Evolutionary conservation across 2,329 filamentous ascomycete species (phyloP).

Genomic region (Purpureocillium takamizusanense): DNA sequence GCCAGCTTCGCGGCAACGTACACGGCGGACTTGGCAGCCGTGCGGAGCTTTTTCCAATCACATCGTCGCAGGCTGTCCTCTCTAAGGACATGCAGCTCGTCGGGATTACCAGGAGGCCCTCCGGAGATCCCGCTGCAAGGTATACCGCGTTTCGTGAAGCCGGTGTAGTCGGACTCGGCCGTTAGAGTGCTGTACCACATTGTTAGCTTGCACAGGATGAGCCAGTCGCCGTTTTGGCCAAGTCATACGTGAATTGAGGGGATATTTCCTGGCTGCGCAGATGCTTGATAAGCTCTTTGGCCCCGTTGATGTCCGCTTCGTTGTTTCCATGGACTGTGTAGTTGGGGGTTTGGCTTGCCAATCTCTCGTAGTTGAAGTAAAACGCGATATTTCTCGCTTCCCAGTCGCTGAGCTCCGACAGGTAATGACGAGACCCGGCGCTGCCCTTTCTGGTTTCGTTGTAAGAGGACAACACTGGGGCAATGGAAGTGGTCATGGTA

Average conservation of each 20-base stretch:
- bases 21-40: no score
- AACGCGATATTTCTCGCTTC: constrained; percentile 48
- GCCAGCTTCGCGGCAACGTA: no score
- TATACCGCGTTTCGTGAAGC: constrained; percentile 29
- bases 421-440: constrained; percentile 33
- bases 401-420: constrained; percentile 21
- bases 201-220: no score
- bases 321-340: constrained; percentile 30
- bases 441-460: constrained; percentile 22
- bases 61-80: no score
- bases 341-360: constrained; percentile 26
- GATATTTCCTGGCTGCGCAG: no score
- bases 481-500: no score
- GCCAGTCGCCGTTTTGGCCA: no score
- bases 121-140: constrained; percentile 21
- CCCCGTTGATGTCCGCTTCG: constrained; percentile 27
- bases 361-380: constrained; percentile 69
- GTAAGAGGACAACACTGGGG: constrained; percentile 8
- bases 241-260: no score
- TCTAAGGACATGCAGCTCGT: no score
- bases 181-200: not conserved
- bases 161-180: constrained; percentile 24
- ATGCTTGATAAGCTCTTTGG: constrained; percentile 8
- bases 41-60: no score
- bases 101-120: no score